Base-by-base conservation (phyloP, 306 rosid species). In the Vigna hirtella region DNA sequence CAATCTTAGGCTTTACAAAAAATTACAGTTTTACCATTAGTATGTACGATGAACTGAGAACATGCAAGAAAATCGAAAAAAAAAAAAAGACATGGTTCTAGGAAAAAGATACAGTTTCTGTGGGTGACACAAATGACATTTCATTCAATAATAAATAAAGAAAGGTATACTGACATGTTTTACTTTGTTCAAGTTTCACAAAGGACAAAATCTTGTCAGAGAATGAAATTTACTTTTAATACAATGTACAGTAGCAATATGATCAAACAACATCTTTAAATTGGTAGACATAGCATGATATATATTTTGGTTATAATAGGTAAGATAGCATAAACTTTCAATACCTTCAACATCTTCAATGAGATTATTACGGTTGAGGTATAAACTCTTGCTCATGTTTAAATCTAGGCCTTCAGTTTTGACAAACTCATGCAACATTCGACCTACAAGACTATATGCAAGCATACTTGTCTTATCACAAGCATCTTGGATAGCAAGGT, bases 391-490 rank as follows among this genome's bases (percentile, higher is more conserved):
- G 36, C 77, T 61, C 82, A 50, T 4, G 58, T 85, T 84, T 65
- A 92, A 68, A 57, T 82, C 78, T 49, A 83, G 62, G 63, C 86
- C 87, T 80, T 84, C 91, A 64, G 17, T 70, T 72, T 13, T 43
- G 30, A 89, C 91, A 77, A 88, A 83, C 85, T 85, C 87, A 67
- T 81, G 78, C 81, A 95, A 70, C 83, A 91, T 26, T 68, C 62
- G 89, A 76, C 96, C 96, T 57, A 88, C 53, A 64, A 92, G 82
- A 76, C 89, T 86, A 87, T 88, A 85, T 50, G 93, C 87, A 77
- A 83, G 71, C 89, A 88, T 77, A 74, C 98, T 86, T 18, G 97
- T 87, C 85, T 88, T 88, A 56, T 95, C 98, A 86, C 93, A 91
- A 65, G 77, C 83, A 61, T 88, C 90, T 82, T 95, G 98, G 79